Evolutionary conservation across 2,329 filamentous ascomycete species (phyloP).

Genomic region (Fusarium coffeatum): DNA sequence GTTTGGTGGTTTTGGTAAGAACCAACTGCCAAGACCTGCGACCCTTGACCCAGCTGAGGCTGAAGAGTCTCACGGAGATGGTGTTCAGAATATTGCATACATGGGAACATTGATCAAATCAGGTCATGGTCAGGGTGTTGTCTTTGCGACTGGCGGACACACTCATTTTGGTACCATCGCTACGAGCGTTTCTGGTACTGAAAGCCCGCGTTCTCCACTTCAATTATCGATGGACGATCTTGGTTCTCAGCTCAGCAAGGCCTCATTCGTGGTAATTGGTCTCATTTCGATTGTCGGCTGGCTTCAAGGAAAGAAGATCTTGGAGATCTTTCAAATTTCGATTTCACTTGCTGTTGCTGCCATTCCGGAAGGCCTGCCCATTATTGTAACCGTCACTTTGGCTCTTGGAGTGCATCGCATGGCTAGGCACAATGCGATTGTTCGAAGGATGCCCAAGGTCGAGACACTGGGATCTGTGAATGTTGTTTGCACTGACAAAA

Average conservation of each 20-base stretch:
- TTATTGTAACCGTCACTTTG: conserved; percentile 97
- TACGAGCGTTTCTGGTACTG: conserved; percentile 91
- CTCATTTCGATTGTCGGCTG: conserved; percentile 93
- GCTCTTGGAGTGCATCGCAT: conserved; percentile 95
- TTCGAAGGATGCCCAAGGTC: conserved; percentile 94
- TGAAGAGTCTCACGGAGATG: conserved; percentile 73
- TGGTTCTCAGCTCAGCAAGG: conserved; percentile 94
- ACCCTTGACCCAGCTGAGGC: conserved; percentile 58
- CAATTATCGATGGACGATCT: conserved; percentile 98
- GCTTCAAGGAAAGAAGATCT: conserved; percentile 85
- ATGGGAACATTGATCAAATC: conserved; percentile 98
- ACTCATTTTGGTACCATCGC: conserved; percentile 98
- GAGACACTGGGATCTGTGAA: conserved; percentile 99
- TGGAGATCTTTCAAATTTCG: conserved; percentile 98
- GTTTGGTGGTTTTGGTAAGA: conserved; percentile 46
- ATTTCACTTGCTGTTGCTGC: conserved; percentile 96
- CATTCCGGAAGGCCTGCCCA: conserved; percentile 94
- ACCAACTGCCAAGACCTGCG: conserved; percentile 55
- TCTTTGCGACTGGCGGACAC: conserved; percentile 93
- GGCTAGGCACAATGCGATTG: conserved; percentile 95
- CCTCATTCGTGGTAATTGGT: conserved; percentile 93
- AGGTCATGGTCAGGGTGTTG: conserved; percentile 93
- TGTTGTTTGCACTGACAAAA: conserved; percentile 99
- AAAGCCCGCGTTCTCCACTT: conserved; percentile 92
- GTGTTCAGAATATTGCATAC: conserved; percentile 92